A percentile compares a stretch with the other conserved stretches of the same genome.
Evolutionary conservation across 768 basidiomycete genomes (phyloP).

Genomic region (Tulasnella sp.): DNA sequence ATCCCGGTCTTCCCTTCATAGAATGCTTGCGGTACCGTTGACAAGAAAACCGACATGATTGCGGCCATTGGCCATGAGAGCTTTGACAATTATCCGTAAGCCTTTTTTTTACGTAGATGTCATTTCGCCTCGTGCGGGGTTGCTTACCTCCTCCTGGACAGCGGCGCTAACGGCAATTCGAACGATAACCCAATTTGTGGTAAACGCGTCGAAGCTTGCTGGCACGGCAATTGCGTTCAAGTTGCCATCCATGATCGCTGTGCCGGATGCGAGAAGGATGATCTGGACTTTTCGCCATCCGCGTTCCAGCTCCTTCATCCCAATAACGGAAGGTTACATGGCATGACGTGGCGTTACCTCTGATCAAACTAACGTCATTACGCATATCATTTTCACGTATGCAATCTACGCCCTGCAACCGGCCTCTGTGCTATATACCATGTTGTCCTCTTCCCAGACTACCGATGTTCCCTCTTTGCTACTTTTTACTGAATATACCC

Average conservation of each 20-base stretch:
- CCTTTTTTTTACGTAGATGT: too few species aligned
- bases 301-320: background rate
- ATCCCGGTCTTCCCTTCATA: background rate
- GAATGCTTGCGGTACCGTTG: slow-evolving; percentile 9
- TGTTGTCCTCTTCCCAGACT: too few species aligned
- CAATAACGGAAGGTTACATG: background rate
- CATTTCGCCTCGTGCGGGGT: too few species aligned
- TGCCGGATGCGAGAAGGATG: background rate
- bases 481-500: too few species aligned
- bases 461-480: too few species aligned
- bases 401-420: too few species aligned
- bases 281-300: background rate
- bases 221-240: background rate
- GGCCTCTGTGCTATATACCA: too few species aligned
- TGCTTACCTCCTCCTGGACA: too few species aligned
- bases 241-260: background rate
- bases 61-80: background rate
- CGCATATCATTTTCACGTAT: too few species aligned
- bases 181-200: slow-evolving; percentile 9
- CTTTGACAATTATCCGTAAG: slow-evolving; percentile 8
- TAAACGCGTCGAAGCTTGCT: background rate
- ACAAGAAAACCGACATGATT: background rate
- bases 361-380: too few species aligned
- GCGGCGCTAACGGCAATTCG: background rate
- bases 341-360: background rate